Evolutionary conservation across 768 basidiomycete genomes (phyloP), one percentile per base, ranked within the genome.

Genomic region (Crassisporium funariophilum): DNA sequence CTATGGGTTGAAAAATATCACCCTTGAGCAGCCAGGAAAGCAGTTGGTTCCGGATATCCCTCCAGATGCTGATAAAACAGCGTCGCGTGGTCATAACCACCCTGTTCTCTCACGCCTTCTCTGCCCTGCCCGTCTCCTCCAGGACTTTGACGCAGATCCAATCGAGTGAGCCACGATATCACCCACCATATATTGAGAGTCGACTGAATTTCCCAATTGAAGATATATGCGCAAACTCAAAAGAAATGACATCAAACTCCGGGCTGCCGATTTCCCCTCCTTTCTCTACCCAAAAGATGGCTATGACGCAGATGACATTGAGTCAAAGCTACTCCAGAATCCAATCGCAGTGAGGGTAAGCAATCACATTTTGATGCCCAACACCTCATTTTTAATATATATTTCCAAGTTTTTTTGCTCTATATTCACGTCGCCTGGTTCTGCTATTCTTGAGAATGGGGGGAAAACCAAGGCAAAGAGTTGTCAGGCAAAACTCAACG

Each of bases 121-220:
- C 3, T 55, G 53, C 15, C 54, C 48, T 2, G 35, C 44, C 12
- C 31, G 37, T 20, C 35, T 24, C n/a, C 41, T 49, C 5, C 22
- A 19, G 4, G 22, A 41, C 0, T 54, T 54, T 27, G 48, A 54
- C 22, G 37, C 44, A 16, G 27, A 54, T 22, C 42, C 52, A 36
- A 35, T 16, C 17, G 38, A 42, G 47, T 41, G 42, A 44, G 46
- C n/a, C 11, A n/a, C n/a, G 3, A 10, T 31, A 5, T 5, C 2
- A 3, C 29, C 16, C 20, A 39, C 9, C n/a, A 40, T n/a, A 27
- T 21, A 8, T 39, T 27, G 11, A 2, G 29, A 23, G 1, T n/a
- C 29, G 12, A 21, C 37, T 25, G 12, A 37, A 5, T 2, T 21
- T 8, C 17, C 19, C 27, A 23, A n/a, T 29, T 27, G 4, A 21